phyloP scores from a whole-genome alignment of 177 flowering plant species.

The Vitis hybrid region DNA sequence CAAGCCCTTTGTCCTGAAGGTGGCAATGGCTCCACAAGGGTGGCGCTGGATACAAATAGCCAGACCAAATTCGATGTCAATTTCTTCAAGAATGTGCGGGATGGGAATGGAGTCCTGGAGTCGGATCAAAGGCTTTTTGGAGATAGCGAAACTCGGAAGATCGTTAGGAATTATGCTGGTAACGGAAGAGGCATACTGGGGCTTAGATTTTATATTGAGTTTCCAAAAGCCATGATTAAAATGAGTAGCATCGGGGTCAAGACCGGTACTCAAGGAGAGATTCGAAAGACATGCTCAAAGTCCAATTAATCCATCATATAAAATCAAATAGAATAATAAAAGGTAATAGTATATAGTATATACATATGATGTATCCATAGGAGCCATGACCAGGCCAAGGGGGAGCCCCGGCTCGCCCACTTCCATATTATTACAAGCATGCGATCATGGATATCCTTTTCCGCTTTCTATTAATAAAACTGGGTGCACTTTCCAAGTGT shows the following conservation, averaged over 20 bases:
- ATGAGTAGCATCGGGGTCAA: constrained; percentile 76
- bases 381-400: too few relatives aligned
- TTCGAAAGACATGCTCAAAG: constrained; percentile 61
- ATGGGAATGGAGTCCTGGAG: constrained; percentile 65
- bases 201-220: constrained; percentile 49
- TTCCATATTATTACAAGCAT: too few relatives aligned
- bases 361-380: too few relatives aligned
- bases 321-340: background rate
- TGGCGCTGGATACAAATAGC: constrained; percentile 61
- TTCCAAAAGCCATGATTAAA: constrained; percentile 64
- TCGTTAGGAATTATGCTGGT: constrained; percentile 57
- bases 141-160: constrained; percentile 36
- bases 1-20: constrained; percentile 46
- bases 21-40: constrained; percentile 53
- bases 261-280: constrained; percentile 69
- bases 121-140: constrained; percentile 80
- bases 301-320: constrained; percentile 35
- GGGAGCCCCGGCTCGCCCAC: too few relatives aligned
- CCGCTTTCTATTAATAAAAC: too few relatives aligned
- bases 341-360: too few relatives aligned
- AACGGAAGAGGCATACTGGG: constrained; percentile 61
- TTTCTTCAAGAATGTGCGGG: constrained; percentile 62
- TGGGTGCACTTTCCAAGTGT: too few relatives aligned
- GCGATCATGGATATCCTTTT: too few relatives aligned
- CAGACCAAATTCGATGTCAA: constrained; percentile 47